phyloP scores from a whole-genome alignment of 257 asterid species.

The Solanum chiquidenum region DNA sequence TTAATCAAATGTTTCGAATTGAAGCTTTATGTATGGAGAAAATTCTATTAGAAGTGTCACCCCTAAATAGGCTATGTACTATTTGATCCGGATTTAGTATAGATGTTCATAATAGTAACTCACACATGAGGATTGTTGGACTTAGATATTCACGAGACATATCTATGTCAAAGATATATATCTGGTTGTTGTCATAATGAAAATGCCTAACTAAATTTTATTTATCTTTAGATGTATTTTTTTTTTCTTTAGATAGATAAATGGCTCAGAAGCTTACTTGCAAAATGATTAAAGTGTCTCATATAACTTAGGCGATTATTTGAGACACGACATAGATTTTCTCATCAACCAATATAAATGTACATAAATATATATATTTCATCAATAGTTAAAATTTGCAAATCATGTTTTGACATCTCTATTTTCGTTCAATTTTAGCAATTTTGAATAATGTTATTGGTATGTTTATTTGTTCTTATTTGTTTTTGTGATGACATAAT shows the following conservation, averaged over 20 bases:
- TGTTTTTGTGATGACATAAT: background rate
- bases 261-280: too few relatives aligned
- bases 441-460: background rate
- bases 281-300: background rate
- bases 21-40: background rate
- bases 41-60: too few relatives aligned
- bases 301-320: background rate
- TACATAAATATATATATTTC: too few relatives aligned
- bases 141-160: background rate
- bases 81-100: too few relatives aligned
- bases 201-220: background rate
- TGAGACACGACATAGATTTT: background rate
- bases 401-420: background rate
- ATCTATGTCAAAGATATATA: background rate
- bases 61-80: too few relatives aligned
- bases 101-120: background rate
- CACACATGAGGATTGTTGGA: background rate
- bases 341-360: background rate
- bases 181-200: background rate
- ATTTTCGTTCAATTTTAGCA: background rate
- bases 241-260: background rate
- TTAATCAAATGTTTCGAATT: background rate
- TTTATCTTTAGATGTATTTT: background rate
- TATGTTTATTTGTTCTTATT: background rate
- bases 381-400: too few relatives aligned